Evolutionary conservation across 2,329 filamentous ascomycete species (phyloP).

Genomic region (Hypoxylon sp.): DNA sequence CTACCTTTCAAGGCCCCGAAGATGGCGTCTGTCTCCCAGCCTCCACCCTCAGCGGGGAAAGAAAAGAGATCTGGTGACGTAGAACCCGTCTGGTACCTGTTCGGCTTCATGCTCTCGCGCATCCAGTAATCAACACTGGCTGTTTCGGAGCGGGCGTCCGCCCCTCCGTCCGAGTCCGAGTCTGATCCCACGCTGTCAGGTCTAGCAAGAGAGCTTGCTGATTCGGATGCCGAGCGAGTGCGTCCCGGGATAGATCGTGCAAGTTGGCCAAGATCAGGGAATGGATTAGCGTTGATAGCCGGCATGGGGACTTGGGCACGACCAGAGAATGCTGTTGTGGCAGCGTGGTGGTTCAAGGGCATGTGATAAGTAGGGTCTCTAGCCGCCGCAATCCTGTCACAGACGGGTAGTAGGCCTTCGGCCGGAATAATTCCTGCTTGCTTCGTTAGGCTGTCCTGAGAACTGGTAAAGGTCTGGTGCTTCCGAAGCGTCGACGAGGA

Average conservation of each 20-base stretch:
- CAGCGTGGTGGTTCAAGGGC: constrained; percentile 49
- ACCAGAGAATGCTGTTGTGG: constrained; percentile 55
- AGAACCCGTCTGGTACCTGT: constrained; percentile 45
- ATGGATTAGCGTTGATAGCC: constrained; percentile 51
- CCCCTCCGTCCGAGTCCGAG: constrained; percentile 64
- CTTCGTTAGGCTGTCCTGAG: constrained; percentile 49
- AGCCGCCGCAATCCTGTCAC: constrained; percentile 48
- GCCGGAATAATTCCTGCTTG: constrained; percentile 28
- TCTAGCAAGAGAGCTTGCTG: constrained; percentile 59
- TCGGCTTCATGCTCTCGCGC: constrained; percentile 65
- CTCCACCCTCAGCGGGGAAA: constrained; percentile 61
- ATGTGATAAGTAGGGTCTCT: constrained; percentile 45
- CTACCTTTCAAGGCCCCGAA: constrained; percentile 60
- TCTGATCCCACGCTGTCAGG: constrained; percentile 63
- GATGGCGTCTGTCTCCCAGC: constrained; percentile 66
- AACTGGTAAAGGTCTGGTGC: constrained; percentile 46
- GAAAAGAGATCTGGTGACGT: constrained; percentile 69
- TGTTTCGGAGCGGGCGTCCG: constrained; percentile 59
- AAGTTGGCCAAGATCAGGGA: constrained; percentile 48
- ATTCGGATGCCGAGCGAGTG: constrained; percentile 65
- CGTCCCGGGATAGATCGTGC: constrained; percentile 55
- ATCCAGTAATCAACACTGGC: constrained; percentile 72
- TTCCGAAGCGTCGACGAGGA: constrained; percentile 67
- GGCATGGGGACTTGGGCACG: constrained; percentile 48
- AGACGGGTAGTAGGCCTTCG: constrained; percentile 47